Conservation (phyloP, 306 rosid genomes). For the Luffa aegyptiaca region DNA sequence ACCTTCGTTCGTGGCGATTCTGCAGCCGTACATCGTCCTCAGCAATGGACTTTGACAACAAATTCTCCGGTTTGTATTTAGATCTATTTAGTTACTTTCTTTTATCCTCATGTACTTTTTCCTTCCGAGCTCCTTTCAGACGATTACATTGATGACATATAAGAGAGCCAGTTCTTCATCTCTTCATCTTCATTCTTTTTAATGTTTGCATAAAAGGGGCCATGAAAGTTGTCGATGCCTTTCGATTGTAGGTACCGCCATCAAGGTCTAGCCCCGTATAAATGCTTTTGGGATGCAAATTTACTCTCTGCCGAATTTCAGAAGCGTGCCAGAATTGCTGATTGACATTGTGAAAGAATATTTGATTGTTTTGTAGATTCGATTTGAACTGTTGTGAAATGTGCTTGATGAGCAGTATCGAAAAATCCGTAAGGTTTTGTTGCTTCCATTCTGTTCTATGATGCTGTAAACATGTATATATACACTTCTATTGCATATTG, state of each 20-base stretch:
- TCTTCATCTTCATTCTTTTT: neutral
- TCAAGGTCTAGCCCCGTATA: neutral
- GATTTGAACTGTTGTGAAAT: neutral
- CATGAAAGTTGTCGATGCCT: neutral
- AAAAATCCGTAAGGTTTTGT: neutral
- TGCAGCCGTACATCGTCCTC: conserved; percentile 38
- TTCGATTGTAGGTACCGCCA: neutral
- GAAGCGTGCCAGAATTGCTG: neutral
- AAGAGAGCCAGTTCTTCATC: neutral
- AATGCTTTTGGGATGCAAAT: neutral
- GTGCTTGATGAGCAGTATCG: neutral
- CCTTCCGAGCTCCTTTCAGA: neutral
- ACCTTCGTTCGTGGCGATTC: conserved; percentile 48
- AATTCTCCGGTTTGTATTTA: conserved; percentile 25
- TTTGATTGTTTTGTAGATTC: neutral
- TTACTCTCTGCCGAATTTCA: neutral
- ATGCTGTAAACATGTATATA: neutral
- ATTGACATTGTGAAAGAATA: neutral
- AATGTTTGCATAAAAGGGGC: neutral
- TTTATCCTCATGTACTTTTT: neutral
- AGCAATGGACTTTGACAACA: conserved; percentile 54
- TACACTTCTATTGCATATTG: neutral
- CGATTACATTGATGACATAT: neutral
- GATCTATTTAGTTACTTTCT: neutral
- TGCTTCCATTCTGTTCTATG: neutral